phyloP scores from a whole-genome alignment of 2,329 filamentous ascomycete genomes.

The Trichophyton benhamiae region DNA sequence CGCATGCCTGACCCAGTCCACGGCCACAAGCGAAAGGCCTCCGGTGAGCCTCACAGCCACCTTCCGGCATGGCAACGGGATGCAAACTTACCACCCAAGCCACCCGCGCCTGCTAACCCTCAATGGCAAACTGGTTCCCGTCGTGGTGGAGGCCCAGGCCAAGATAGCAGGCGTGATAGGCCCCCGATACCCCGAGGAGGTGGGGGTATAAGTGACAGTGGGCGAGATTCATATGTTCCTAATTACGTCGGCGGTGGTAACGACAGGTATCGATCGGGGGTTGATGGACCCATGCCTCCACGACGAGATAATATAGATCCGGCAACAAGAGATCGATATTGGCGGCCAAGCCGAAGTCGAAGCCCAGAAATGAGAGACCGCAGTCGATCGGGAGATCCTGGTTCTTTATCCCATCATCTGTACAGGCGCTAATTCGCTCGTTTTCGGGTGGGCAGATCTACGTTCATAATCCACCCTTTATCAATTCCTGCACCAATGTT shows the following conservation, averaged over 20 bases:
- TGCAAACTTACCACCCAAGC: slow-evolving; percentile 27
- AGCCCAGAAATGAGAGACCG: slow-evolving; percentile 10
- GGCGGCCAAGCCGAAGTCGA: slow-evolving; percentile 10
- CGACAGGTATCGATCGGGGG: slow-evolving; percentile 6
- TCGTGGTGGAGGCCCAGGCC: slow-evolving; percentile 18
- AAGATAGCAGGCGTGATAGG: slow-evolving; percentile 17
- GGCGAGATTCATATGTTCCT: slow-evolving; percentile 28
- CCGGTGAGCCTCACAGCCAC: slow-evolving; percentile 17
- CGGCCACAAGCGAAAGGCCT: slow-evolving; percentile 14
- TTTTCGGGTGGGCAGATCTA: background rate
- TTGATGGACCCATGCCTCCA: slow-evolving; percentile 3
- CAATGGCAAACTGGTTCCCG: slow-evolving; percentile 20
- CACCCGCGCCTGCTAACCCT: slow-evolving; percentile 20
- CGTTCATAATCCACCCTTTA: no score
- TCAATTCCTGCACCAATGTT: background rate
- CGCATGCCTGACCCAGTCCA: slow-evolving; percentile 15
- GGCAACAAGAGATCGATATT: slow-evolving; percentile 8
- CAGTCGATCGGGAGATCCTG: slow-evolving; percentile 6
- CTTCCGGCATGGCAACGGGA: slow-evolving; percentile 22
- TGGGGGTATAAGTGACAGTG: slow-evolving; percentile 15
- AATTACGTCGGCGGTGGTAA: slow-evolving; percentile 19
- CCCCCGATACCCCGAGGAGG: slow-evolving; percentile 16
- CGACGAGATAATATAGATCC: slow-evolving; percentile 9
- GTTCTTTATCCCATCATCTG: slow-evolving; percentile 7
- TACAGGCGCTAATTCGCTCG: slow-evolving; percentile 8